Base-by-base conservation (phyloP, 495 filamentous ascomycete genomes). In the Neurospora sp. region DNA sequence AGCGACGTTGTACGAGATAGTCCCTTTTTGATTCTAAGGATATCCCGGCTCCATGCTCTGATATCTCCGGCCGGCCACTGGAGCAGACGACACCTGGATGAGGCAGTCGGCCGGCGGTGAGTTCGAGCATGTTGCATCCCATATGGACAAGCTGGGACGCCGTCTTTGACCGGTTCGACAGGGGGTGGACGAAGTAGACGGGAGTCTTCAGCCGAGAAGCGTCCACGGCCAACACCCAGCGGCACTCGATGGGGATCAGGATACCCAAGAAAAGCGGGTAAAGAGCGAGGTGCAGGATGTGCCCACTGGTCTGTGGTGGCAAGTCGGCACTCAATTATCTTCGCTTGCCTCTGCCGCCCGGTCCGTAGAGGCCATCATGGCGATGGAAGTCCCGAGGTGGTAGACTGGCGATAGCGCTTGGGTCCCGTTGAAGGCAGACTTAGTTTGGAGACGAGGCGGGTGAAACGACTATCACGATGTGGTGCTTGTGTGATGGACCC, bases 141-240 rank as follows among this genome's bases (percentile, higher is more conserved):
- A 31, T 16, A 61, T 35, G 53, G 22, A 31, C 53, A 35, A 65
- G 14, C 27, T 35, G 53, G 27, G 27, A 65, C 53, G 12, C 14
- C 14, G 53, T 61, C 27, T 61, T 61, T 61, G 53, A 61, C 22
- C 12, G 11, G 53, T 65, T 35, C 53, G 53, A 65, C 53, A 18
- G 27, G 53, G 53, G 22, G 53, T 35, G 53, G 11, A 61, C 6
- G 27, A 65, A 65, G 27, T 35, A 70, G 41, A 74, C 76, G 37
- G 70, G 53, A 71, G 31, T 31, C 71, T 72, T 75, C 71, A 78
- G 73, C 77, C 77, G 77, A 77, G 75, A 73, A 39, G 69, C 35
- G 39, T 39, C 65, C 68, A 53, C 42, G 46, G 14, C 53, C 53
- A 9, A 65, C 53, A 65, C 16, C 14, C 53, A 65, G 27, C 53